Percentiles rank a stretch among this genome's conserved stretches.
These are phyloP conservation scores for Boletellus sp. DNA, from an alignment of 1,284 basidiomycete species.

Conservation along the genomic window DNA sequence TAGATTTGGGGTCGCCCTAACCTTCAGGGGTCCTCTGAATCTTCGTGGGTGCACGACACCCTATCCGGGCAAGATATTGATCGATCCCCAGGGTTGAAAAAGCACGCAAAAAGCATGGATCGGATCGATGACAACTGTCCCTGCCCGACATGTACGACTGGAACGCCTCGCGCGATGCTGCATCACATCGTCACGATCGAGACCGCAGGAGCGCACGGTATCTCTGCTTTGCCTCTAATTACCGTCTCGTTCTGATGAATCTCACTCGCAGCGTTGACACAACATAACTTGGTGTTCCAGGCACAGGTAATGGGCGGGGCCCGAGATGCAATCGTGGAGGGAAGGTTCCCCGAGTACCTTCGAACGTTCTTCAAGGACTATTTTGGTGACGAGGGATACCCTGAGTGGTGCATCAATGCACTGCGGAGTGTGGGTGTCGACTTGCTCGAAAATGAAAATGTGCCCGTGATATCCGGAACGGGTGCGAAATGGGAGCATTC, in stretches of 20 bases:
- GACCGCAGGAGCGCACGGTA: conserved; percentile 78
- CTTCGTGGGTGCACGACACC: conserved; percentile 49
- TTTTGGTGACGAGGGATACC: conserved; percentile 68
- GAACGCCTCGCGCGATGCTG: conserved; percentile 65
- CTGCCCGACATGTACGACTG: conserved; percentile 71
- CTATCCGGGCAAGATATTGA: conserved; percentile 4
- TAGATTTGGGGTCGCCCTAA: conserved; percentile 82
- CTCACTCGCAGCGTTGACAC: conserved; percentile 56
- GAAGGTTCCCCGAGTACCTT: conserved; percentile 73
- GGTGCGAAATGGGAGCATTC: conserved; percentile 77
- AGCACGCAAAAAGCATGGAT: conserved; percentile 62
- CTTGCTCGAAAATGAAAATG: conserved; percentile 51
- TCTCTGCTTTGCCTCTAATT: conserved; percentile 21
- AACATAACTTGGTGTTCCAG: conserved; percentile 80
- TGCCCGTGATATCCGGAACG: conserved; percentile 52
- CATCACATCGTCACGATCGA: conserved; percentile 73
- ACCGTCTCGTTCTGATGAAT: conserved; percentile 21
- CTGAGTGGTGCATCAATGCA: conserved; percentile 81
- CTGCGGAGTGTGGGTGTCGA: conserved; percentile 74
- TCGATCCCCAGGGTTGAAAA: conserved; percentile 50
- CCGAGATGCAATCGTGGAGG: conserved; percentile 72
- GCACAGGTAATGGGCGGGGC: conserved; percentile 78
- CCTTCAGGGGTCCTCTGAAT: conserved; percentile 74
- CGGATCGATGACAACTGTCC: conserved; percentile 74
- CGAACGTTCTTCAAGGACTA: conserved; percentile 69